Evolutionary conservation across 1,139 yeast genomes (phyloP), one percentile per base, ranked within the genome.

Genomic region (Taiozyma sp.): DNA sequence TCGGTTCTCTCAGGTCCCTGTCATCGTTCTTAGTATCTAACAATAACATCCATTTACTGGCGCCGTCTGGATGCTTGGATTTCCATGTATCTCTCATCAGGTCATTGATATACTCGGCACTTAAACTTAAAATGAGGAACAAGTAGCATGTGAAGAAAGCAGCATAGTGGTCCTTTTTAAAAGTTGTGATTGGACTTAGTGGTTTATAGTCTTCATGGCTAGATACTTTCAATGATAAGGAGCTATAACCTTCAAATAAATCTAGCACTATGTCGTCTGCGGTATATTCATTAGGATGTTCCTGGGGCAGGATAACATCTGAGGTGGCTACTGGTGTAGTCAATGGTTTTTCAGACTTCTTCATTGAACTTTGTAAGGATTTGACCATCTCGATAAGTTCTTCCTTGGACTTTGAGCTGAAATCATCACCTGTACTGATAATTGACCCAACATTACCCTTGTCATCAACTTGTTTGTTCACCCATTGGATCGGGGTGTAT

Each of bases 121-220:
- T 52, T n/a, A 49, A 40, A 19, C 47, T 48, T 24, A 58, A 34
- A 1, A 55, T 49, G 1, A 58, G 42, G 23, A 51, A 50, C 19
- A 55, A 43, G 23, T 55, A 56, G 24, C 57, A 54, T 1, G 48
- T 43, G 49, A 57, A 55, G 44, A 59, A 57, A 0, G 60, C 45
- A 10, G 44, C 44, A 40, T 59, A 59, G 30, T 51, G 57, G 30
- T 59, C 62, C 38, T 48, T 52, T 44, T 54, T 57, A 34, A 47
- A 49, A 2, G 54, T 24, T 0, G 58, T 38, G 8, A 53, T 30
- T 4, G 52, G 29, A 34, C 49, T 51, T 32, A 58, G 48, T 1
- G 60, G 62, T 28, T 54, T 59, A 27, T 53, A 53, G 19, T 57
- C 59, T 34, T 56, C 63, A 32, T 56, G 57, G 28, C 59, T 54